Evolutionary conservation across 176 grass and related monocot genomes (phyloP), one percentile per base, ranked within the genome.

Genomic region (Juncus inflexus): DNA sequence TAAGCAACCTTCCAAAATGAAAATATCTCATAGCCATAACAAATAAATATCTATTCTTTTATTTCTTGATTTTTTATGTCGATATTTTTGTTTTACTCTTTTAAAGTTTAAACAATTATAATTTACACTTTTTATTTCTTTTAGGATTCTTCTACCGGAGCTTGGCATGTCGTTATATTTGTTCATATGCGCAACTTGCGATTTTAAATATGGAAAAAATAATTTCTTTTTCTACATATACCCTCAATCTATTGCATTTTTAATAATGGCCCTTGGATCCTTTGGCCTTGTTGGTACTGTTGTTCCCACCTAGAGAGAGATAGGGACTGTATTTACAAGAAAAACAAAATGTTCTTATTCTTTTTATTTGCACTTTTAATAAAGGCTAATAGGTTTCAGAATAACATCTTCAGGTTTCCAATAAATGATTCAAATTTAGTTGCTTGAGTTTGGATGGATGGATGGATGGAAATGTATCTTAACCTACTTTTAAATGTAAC

Each of bases 211-310:
- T 7, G 70, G 84, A 42, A 83, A 42, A 64, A 75, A 86, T 64
- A 42, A 80, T 70, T 95, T 87, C 67, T 95, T 82, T 67, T 61
- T 95, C 39, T 95, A 95, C 72, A 83, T 95, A 67, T 95, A 84
- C 69, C 82, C 86, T 41, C 81, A 86, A 50, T 61, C 86, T 15
- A 35, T 80, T 11, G 77, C 91, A 10, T 95, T 95, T 43, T 77
- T 95, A 35, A 55, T 95, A 0, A 75, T 90, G 36, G 86, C 80
- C 3, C 28, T 95, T 3, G 91, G 91, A 61, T 90, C 86, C 2
- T 28, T 95, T 1, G 90, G 91, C 56, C 90, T 90, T 8, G 81
- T 95, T 3, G 91, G 91, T 73, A 90, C 83, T 19, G 70, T 95
- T 8, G 64, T 95, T 55, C 78, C 83, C 1, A 77, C 63, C 37